Percentiles rank a stretch among this genome's conserved stretches.
phyloP scores from a whole-genome alignment of 1,284 basidiomycete species.

The Exobasidium cylindrosporum region DNA sequence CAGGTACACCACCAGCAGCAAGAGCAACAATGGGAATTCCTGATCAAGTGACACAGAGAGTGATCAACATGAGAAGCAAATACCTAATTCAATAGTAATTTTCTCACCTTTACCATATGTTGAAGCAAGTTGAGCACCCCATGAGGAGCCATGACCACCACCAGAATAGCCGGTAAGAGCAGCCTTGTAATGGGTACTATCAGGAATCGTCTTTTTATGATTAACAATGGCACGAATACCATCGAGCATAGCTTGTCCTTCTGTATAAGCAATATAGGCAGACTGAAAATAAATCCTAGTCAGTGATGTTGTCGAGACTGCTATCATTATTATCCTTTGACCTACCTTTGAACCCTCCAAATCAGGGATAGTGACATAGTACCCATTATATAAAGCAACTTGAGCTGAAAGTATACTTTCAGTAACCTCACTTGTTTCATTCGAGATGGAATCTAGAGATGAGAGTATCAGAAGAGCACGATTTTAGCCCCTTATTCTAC shows the following conservation, averaged over 20 bases:
- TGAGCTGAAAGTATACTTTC: slow-evolving; percentile 23
- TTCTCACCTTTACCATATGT: slow-evolving; percentile 15
- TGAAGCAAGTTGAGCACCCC: slow-evolving; percentile 10
- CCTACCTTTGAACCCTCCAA: slow-evolving; percentile 21
- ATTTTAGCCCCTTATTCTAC: too few species aligned
- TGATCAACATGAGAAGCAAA: too few species aligned
- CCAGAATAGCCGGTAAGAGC: slow-evolving; percentile 21
- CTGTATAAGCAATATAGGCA: slow-evolving; percentile 14
- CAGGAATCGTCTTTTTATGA: slow-evolving; percentile 3
- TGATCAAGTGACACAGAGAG: too few species aligned
- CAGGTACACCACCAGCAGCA: neutral
- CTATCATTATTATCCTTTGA: too few species aligned
- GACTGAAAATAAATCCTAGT: too few species aligned
- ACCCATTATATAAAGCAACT: slow-evolving; percentile 39
- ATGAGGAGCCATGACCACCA: slow-evolving; percentile 17
- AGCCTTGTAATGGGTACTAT: slow-evolving; percentile 6
- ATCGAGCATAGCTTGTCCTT: slow-evolving; percentile 17
- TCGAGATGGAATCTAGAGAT: neutral
- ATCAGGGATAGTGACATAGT: slow-evolving; percentile 45
- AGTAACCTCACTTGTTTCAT: neutral
- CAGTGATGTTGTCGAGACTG: too few species aligned
- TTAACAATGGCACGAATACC: slow-evolving; percentile 15
- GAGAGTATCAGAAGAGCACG: slow-evolving; percentile 6
- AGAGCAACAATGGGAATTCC: neutral
- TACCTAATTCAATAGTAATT: too few species aligned